Conservation (phyloP, 164 flowering plant genomes). For the Liquidambar formosana region DNA sequence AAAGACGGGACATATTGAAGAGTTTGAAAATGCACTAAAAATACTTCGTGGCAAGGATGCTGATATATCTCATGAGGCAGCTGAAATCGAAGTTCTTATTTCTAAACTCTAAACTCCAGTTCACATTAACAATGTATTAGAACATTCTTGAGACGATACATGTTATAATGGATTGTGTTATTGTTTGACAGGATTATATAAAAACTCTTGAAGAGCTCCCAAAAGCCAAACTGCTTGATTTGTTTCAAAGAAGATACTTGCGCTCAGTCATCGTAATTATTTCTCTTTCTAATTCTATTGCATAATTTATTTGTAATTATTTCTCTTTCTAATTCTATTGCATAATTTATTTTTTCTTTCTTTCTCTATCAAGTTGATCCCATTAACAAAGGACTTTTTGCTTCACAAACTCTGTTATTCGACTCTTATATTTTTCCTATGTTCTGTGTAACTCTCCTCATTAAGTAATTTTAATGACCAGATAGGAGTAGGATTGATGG, state of each 20-base stretch:
- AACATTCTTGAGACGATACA: too few species aligned
- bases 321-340: neutral
- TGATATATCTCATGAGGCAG: conserved; percentile 51
- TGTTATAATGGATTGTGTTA: conserved; percentile 8
- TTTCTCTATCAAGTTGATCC: too few species aligned
- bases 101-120: neutral
- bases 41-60: conserved; percentile 59
- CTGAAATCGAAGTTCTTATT: conserved; percentile 48
- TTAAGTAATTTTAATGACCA: conserved; percentile 15
- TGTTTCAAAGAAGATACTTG: conserved; percentile 55
- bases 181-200: conserved; percentile 49
- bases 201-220: conserved; percentile 52
- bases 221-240: conserved; percentile 50
- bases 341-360: neutral
- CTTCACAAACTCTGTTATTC: too few species aligned
- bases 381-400: too few species aligned
- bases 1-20: conserved; percentile 45
- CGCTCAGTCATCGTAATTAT: conserved; percentile 44
- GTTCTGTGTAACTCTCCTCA: too few species aligned
- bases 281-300: neutral
- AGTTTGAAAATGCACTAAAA: conserved; percentile 47
- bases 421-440: neutral
- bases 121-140: neutral
- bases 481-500: conserved; percentile 71
- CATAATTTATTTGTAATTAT: conserved; percentile 23